Base-by-base conservation (phyloP, 495 filamentous ascomycete species). In the Trichoderma gamsii region DNA sequence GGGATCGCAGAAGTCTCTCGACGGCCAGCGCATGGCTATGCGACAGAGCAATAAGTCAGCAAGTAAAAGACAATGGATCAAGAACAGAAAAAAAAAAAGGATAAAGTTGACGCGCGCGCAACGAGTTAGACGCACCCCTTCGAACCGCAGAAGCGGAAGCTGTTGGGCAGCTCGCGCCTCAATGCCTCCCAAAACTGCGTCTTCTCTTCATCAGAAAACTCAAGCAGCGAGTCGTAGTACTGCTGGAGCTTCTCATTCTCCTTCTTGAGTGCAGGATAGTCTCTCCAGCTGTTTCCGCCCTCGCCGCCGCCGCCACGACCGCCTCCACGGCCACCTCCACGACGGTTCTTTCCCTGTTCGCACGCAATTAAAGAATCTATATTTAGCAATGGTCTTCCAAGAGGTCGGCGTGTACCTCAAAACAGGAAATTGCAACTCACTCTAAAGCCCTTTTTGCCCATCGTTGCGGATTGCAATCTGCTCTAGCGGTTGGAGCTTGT, bases 71-170 rank as follows among this genome's bases (percentile, higher is more conserved):
- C 29, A 27, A 12, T 13, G 21, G 21, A 44, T 41, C 46, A 15
- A 12, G 2, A 18, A 15, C 15, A 32, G 23, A 6, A 41, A 41
- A 61, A 15, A 29, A 41, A 41, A 51, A 12, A 29, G 85, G 13
- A 32, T n/a, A 11, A 23, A 12, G 21, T 16, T 12, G 21, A 41
- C 18, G 64, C 12, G 23, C 18, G 41, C 35, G 64, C 64, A 65
- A 12, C 12, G 11, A 32, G n/a, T 15, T 27, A 7, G 15, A 32
- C 65, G 12, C n/a, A 88, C 89, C 89, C 89, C 82, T 91, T 92
- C 3, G 92, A 96, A 8, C 95, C 94, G 64, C 92, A 92, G 78
- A 99, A 99, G 44, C 96, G 86, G 83, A 97, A 99, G 77, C 91
- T 96, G 79, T 95, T 97, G 61, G 95, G 95, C 2, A 99, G 82